Percentiles rank a stretch among this genome's conserved stretches.
Conservation (phyloP, 257 asterid genomes). For the Solanum pennellii region DNA sequence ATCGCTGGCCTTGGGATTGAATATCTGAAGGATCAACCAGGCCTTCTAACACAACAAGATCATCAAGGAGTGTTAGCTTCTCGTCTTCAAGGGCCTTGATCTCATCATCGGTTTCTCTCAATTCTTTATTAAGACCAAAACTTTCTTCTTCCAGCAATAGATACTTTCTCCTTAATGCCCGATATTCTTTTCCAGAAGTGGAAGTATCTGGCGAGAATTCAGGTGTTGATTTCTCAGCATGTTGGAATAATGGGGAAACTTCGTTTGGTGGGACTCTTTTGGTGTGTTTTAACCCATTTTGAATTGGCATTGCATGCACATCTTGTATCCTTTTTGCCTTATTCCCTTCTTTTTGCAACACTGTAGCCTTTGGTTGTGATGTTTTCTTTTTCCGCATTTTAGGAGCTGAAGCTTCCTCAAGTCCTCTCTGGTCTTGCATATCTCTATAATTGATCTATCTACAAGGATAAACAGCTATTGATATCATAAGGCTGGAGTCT, state of each 20-base stretch:
- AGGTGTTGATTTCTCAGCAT: conserved; percentile 24
- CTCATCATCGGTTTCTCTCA: conserved; percentile 55
- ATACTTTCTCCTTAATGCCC: conserved; percentile 71
- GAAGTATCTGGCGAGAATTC: conserved; percentile 36
- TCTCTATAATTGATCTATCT: not conserved
- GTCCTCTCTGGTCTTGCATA: conserved; percentile 49
- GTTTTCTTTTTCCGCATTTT: conserved; percentile 60
- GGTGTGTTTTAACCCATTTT: conserved; percentile 35
- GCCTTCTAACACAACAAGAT: conserved; percentile 90
- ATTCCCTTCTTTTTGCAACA: conserved; percentile 27
- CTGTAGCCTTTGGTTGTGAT: conserved; percentile 16
- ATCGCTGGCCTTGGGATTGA: conserved; percentile 25
- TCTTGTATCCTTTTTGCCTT: conserved; percentile 21
- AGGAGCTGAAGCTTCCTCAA: conserved; percentile 17
- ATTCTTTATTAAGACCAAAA: conserved; percentile 50
- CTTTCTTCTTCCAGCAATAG: conserved; percentile 72
- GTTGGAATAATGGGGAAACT: conserved; percentile 16
- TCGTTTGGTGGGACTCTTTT: conserved; percentile 22
- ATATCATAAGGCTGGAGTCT: not conserved
- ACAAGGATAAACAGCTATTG: not conserved
- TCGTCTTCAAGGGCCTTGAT: conserved; percentile 71
- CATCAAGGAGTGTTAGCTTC: conserved; percentile 63
- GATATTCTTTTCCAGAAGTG: conserved; percentile 45
- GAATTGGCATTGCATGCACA: conserved; percentile 8
- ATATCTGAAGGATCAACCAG: conserved; percentile 60